Conservation (phyloP, 2,329 filamentous ascomycete species). For the Paracorniculantispora psalliotae region DNA sequence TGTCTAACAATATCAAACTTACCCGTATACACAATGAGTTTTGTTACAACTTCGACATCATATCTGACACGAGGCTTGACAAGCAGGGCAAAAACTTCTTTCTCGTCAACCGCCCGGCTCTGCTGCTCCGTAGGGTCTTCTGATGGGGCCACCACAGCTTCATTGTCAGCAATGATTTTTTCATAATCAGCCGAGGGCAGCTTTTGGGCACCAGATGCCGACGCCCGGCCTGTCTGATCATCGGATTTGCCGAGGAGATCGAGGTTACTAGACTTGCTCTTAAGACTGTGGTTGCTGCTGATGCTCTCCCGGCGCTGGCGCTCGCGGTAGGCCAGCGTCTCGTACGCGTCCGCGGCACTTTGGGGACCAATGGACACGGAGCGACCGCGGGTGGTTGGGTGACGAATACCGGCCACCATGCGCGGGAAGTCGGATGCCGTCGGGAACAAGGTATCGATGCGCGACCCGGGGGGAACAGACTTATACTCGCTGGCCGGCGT, state of each 20-base stretch:
- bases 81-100: constrained; percentile 77
- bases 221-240: constrained; percentile 34
- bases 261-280: constrained; percentile 38
- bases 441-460: constrained; percentile 80
- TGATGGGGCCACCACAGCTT: constrained; percentile 34
- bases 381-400: constrained; percentile 64
- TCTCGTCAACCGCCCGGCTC: constrained; percentile 56
- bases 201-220: constrained; percentile 42
- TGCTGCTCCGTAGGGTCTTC: constrained; percentile 28
- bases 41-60: constrained; percentile 98
- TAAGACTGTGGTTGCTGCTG: constrained; percentile 44
- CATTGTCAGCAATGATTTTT: constrained; percentile 67
- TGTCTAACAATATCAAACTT: constrained; percentile 27
- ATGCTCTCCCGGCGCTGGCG: constrained; percentile 51
- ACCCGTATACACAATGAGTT: constrained; percentile 92
- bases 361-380: constrained; percentile 90
- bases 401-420: constrained; percentile 75
- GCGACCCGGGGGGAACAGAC: constrained; percentile 64
- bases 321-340: constrained; percentile 87
- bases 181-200: constrained; percentile 59
- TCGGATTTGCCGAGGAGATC: constrained; percentile 36
- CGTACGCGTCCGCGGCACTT: constrained; percentile 93
- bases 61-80: constrained; percentile 87
- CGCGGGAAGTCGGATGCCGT: constrained; percentile 81
- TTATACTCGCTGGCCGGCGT: constrained; percentile 86